Evolutionary conservation across 2,329 filamentous ascomycete genomes (phyloP).

Genomic region (Trichoderma atrobrunneum): DNA sequence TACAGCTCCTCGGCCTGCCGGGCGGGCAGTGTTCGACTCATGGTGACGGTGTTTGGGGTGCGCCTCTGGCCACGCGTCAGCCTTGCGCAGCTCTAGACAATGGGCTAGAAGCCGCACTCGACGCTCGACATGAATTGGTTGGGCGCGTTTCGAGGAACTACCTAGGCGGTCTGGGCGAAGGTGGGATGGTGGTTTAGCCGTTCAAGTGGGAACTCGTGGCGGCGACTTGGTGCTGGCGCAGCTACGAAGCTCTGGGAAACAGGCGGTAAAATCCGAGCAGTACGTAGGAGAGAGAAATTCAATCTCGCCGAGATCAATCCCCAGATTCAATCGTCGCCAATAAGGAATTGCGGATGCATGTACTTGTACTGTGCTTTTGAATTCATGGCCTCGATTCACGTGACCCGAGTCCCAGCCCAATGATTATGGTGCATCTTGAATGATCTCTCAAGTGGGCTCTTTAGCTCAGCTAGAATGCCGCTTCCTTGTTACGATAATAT

Average conservation of each 20-base stretch:
- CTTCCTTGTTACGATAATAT: not conserved
- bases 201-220: conserved; percentile 5
- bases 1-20: conserved; percentile 89
- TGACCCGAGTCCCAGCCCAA: conserved; percentile 13
- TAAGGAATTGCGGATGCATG: not conserved
- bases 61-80: conserved; percentile 20
- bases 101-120: conserved; percentile 19
- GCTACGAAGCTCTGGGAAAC: not conserved
- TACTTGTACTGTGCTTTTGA: not conserved
- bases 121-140: conserved; percentile 21
- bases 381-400: conserved; percentile 9
- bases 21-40: conserved; percentile 73
- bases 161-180: conserved; percentile 19
- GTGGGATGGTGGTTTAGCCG: conserved; percentile 18
- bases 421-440: conserved; percentile 1
- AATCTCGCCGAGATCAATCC: not conserved
- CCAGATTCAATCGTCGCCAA: conserved; percentile 1
- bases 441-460: conserved; percentile 8
- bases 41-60: conserved; percentile 37
- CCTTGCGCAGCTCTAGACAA: conserved; percentile 20
- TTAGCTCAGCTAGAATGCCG: not conserved
- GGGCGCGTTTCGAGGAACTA: conserved; percentile 15
- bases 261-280: not conserved
- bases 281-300: not conserved
- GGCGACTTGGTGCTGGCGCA: not conserved